Conservation (phyloP, 805 yeast species). For the Saccharomycopsis selenospora region DNA sequence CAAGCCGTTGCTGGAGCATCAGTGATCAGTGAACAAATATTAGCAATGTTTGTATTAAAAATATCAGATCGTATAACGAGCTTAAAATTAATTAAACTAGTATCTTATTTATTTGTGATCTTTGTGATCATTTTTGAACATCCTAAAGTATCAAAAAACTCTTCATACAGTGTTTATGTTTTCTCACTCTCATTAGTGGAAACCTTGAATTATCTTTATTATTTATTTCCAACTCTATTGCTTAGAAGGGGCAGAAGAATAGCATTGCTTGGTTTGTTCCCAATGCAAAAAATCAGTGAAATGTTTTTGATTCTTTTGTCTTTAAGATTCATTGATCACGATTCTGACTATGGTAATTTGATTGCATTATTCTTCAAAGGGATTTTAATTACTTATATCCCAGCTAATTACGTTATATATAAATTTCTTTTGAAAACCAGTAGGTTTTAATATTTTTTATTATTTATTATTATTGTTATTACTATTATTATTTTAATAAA, state of each 20-base stretch:
- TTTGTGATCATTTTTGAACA: constrained; percentile 18
- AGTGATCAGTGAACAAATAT: constrained; percentile 5
- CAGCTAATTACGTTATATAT: background rate
- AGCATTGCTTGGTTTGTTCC: constrained; percentile 11
- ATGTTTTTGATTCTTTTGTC: constrained; percentile 16
- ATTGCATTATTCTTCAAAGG: background rate
- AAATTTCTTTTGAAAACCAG: background rate
- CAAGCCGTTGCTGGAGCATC: constrained; percentile 11
- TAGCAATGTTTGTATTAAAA: background rate
- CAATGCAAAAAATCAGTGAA: constrained; percentile 16
- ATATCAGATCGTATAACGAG: background rate
- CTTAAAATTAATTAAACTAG: constrained; percentile 11
- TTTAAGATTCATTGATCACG: constrained; percentile 12
- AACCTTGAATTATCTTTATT: constrained; percentile 9
- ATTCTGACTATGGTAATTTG: background rate
- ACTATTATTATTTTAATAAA: no score
- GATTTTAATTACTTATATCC: background rate
- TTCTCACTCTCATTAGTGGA: constrained; percentile 15
- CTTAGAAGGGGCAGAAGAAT: constrained; percentile 5
- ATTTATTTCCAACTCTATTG: constrained; percentile 6
- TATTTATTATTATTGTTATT: no score
- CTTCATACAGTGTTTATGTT: constrained; percentile 11
- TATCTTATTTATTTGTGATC: constrained; percentile 9
- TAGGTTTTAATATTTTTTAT: background rate
- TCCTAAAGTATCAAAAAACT: constrained; percentile 18